phyloP scores from a whole-genome alignment of 768 basidiomycete genomes.

The Cantharellus cinnabarinus region DNA sequence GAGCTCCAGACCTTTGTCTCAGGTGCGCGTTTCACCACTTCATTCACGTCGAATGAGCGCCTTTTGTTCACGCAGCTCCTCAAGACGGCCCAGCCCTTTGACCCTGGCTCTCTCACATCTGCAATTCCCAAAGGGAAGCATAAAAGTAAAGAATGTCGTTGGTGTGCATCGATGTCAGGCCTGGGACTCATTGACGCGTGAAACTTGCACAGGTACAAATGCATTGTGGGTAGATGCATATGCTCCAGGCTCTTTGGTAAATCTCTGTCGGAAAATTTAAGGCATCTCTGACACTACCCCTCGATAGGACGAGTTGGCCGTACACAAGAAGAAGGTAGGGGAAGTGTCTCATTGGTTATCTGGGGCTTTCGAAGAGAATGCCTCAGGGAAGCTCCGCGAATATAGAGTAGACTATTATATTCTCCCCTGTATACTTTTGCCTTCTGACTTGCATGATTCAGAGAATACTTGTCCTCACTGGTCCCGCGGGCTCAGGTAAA shows the following conservation, averaged over 20 bases:
- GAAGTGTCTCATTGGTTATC: conserved; percentile 55
- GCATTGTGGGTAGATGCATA: conserved; percentile 34
- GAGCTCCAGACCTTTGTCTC: neutral
- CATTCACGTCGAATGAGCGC: neutral
- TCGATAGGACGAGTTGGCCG: conserved; percentile 48
- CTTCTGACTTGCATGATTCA: conserved; percentile 14
- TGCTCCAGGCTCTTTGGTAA: conserved; percentile 19
- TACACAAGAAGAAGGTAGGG: conserved; percentile 61
- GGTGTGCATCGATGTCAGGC: too few relatives aligned
- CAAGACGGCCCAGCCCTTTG: neutral
- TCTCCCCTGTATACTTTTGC: neutral
- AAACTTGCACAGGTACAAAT: conserved; percentile 9
- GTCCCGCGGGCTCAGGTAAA: conserved; percentile 81
- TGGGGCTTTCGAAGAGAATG: conserved; percentile 49
- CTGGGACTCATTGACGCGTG: too few relatives aligned
- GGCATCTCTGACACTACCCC: neutral
- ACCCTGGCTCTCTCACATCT: neutral
- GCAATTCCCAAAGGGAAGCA: neutral
- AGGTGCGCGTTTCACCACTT: neutral
- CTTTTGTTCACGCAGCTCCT: neutral
- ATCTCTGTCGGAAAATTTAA: conserved; percentile 1
- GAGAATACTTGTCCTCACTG: conserved; percentile 71
- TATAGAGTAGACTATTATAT: conserved; percentile 38
- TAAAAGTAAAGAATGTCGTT: neutral
- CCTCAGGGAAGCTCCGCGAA: conserved; percentile 37